phyloP scores from a whole-genome alignment of 345 rosid species.

The Euclidium syriacum region DNA sequence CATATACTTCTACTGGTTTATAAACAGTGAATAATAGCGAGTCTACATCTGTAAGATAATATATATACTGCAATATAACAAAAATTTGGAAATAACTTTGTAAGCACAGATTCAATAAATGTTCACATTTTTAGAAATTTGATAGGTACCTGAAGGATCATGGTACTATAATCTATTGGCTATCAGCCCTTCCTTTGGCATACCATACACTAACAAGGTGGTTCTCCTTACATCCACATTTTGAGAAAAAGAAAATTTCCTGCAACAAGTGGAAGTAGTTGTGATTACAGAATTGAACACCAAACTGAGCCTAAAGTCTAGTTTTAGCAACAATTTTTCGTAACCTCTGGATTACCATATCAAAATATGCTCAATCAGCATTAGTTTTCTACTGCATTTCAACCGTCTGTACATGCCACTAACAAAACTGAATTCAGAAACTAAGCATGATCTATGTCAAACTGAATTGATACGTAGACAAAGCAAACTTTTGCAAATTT shows the following conservation, averaged over 20 bases:
- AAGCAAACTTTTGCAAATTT: no score
- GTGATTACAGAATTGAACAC: not conserved
- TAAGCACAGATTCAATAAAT: not conserved
- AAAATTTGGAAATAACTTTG: not conserved
- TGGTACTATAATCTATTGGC: not conserved
- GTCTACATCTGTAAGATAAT: conserved; percentile 6
- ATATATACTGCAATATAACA: conserved; percentile 16
- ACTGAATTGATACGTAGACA: no score
- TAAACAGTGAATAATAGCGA: conserved; percentile 5
- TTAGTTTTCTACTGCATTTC: not conserved
- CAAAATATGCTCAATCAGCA: not conserved
- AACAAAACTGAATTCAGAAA: not conserved
- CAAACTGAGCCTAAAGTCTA: not conserved
- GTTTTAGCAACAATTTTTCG: conserved; percentile 28
- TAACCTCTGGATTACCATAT: not conserved
- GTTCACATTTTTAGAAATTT: not conserved
- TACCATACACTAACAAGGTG: conserved; percentile 29
- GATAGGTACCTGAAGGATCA: conserved; percentile 23
- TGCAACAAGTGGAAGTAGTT: conserved; percentile 25
- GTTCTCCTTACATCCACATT: conserved; percentile 41
- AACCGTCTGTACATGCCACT: not conserved
- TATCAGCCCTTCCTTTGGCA: not conserved
- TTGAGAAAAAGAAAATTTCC: conserved; percentile 40
- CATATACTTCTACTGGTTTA: conserved; percentile 13
- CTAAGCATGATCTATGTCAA: not conserved